Base-by-base conservation (phyloP, 225 moss, liverwort and hornwort genomes). In the Thuidium tamariscinum region DNA sequence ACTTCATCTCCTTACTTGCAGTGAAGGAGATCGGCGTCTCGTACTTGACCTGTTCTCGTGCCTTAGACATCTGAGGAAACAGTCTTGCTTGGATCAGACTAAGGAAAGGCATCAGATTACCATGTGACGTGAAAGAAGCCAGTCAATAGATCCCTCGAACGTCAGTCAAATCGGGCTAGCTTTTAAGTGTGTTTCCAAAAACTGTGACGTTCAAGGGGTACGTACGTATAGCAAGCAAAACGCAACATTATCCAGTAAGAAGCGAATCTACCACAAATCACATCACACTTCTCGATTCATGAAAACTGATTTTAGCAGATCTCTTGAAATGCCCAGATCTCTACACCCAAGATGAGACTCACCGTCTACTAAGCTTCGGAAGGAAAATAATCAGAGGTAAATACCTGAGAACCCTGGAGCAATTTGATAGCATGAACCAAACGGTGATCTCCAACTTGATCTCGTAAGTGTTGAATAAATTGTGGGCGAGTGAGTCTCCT, bases 371-470 rank as follows among this genome's bases (percentile, higher is more conserved):
- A 34, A 23, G 37, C 22, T 30, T 86, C 46, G 11, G 5, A 79
- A 79, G 4, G 70, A 59, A 69, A 69, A 49, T 49, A 49, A 71
- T 77, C 19, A 56, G 56, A 72, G 32, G 30, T 41, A 51, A 66
- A 81, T 93, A 93, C 91, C 93, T 93, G 88, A 87, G 89, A 88
- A 84, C 88, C 89, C 69, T 93, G 89, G 13, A 93, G 93, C 39
- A 91, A 82, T 81, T 89, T 88, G 80, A 93, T 93, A 46, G 93
- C 93, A 89, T 90, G 88, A n/a, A 91, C 68, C 69, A 93, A 65
- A 30, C 87, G 76, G 36, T 90, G 79, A 78, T 88, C 93, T 67
- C 93, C 93, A 72, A 91, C 93, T 84, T 88, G 85, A 76, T 55
- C 39, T 66, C 93, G 90, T 5, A 91, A 85, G 36, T 80, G 71